Conservation (phyloP, 768 basidiomycete species). For the Rhizopogon vesiculosus region DNA sequence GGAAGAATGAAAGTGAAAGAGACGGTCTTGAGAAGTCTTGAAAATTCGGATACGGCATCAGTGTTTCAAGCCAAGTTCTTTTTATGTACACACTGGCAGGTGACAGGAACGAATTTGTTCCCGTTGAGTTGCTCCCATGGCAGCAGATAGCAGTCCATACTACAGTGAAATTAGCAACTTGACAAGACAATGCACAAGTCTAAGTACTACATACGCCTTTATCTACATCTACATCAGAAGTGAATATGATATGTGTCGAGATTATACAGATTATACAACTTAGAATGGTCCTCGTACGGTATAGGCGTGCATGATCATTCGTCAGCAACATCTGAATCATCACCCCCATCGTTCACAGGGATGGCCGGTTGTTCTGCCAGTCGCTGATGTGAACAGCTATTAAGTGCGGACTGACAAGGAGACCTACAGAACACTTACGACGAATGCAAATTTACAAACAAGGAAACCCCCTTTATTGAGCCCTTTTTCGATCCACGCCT, state of each 20-base stretch:
- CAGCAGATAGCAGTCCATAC: background rate
- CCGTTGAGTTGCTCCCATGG: background rate
- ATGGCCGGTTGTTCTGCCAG: conserved; percentile 19
- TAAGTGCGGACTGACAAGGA: background rate
- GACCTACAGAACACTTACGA: conserved; percentile 39
- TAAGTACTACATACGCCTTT: background rate
- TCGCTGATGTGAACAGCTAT: conserved; percentile 11
- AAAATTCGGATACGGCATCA: too few relatives aligned
- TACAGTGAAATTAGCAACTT: background rate
- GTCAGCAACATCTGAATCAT: conserved; percentile 2
- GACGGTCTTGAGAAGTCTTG: background rate
- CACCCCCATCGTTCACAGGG: conserved; percentile 15
- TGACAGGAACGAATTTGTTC: conserved; percentile 17
- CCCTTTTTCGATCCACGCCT: conserved; percentile 78
- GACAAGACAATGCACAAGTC: background rate
- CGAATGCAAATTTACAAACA: conserved; percentile 85
- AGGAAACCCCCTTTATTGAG: conserved; percentile 62
- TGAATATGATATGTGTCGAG: background rate
- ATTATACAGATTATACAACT: background rate
- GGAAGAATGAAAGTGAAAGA: conserved; percentile 2
- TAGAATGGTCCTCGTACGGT: background rate
- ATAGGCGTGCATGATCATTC: background rate
- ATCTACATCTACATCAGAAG: background rate
- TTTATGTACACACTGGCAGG: too few relatives aligned
- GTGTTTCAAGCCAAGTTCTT: too few relatives aligned